These are phyloP conservation scores for Gossypium thurberi DNA, from an alignment of 345 rosid genomes.

Conservation along the genomic window DNA sequence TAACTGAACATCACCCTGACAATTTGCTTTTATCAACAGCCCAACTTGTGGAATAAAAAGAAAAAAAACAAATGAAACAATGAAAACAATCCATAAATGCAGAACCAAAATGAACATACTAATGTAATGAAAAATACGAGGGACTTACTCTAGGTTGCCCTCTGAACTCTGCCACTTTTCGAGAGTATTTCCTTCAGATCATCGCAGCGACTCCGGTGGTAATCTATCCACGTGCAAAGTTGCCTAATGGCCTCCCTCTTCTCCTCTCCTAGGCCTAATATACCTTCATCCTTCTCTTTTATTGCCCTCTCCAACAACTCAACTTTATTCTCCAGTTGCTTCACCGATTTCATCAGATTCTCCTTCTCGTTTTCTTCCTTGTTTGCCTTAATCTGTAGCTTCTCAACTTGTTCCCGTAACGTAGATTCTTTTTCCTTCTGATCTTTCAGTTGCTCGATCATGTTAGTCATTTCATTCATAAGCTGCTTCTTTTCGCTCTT, in stretches of 20 bases:
- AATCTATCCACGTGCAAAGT: slow-evolving; percentile 72
- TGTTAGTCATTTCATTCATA: slow-evolving; percentile 26
- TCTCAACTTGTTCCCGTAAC: slow-evolving; percentile 31
- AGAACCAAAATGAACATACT: slow-evolving; percentile 9
- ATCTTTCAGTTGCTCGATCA: slow-evolving; percentile 30
- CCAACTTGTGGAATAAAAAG: not conserved
- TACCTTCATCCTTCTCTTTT: slow-evolving; percentile 41
- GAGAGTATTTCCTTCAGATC: slow-evolving; percentile 43
- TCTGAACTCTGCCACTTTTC: slow-evolving; percentile 25
- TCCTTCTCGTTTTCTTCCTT: slow-evolving; percentile 48
- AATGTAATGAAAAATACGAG: not conserved
- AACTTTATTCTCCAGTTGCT: slow-evolving; percentile 32
- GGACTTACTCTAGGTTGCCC: slow-evolving; percentile 18
- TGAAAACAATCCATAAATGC: slow-evolving; percentile 8
- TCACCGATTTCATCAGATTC: slow-evolving; percentile 28
- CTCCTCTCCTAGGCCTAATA: slow-evolving; percentile 44
- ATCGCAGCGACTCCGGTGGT: slow-evolving; percentile 61
- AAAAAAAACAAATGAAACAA: not conserved
- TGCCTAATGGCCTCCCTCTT: slow-evolving; percentile 95
- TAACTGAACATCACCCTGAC: not conserved
- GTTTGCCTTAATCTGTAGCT: slow-evolving; percentile 37
- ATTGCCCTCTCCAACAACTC: slow-evolving; percentile 31
- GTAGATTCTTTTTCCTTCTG: slow-evolving; percentile 28
- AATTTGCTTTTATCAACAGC: not conserved
- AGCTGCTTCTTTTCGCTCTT: slow-evolving; percentile 30